Evolutionary conservation across 83 land plant genomes (phyloP), one percentile per base, ranked within the genome.

Genomic region (Diphasiastrum complanatum): DNA sequence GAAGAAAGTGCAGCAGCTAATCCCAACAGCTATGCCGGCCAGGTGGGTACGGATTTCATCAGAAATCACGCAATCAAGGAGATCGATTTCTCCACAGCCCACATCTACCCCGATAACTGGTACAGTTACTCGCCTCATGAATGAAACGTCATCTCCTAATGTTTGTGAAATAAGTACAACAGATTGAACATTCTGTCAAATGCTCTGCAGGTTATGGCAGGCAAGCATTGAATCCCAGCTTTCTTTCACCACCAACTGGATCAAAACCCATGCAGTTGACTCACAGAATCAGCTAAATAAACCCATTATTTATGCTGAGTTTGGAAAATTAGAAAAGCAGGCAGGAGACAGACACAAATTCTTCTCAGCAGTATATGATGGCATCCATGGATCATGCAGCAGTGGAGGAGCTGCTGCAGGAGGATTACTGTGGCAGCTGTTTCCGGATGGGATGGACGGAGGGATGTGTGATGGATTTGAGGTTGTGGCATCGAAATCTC

Each of bases 31-130:
- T 82, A 76, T 75, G 79, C 76, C 24, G 45, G 68, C 2, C 51
- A 34, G 1, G 72, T 81, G 29, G 89, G 89, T 37, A 40, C 78
- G 19, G 89, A 85, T 71, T 85, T 85, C 59, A 70, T 85, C 14
- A 79, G 65, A 52, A 79, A 82, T 58, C 76, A 81, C 18, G 61
- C 67, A 45, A 50, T 73, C 11, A 16, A 68, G 45, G 53, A 67
- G 27, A 65, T 85, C 18, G 89, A 85, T 65, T 85, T 85, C 66
- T 80, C 86, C 35, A 81, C 89, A 33, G 86, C 68, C 49, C 89
- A 85, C 49, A 64, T 74, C 34, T 85, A 85, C 62, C 83, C 89
- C 41, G 89, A 85, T 60, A 72, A 59, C 36, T 85, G 89, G 89
- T 82, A 63, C 8, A 38, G 43, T 8, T 8, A 38, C 14, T 38